Evolutionary conservation across 2,329 filamentous ascomycete genomes (phyloP).

Genomic region (Cordyceps pruinosa): DNA sequence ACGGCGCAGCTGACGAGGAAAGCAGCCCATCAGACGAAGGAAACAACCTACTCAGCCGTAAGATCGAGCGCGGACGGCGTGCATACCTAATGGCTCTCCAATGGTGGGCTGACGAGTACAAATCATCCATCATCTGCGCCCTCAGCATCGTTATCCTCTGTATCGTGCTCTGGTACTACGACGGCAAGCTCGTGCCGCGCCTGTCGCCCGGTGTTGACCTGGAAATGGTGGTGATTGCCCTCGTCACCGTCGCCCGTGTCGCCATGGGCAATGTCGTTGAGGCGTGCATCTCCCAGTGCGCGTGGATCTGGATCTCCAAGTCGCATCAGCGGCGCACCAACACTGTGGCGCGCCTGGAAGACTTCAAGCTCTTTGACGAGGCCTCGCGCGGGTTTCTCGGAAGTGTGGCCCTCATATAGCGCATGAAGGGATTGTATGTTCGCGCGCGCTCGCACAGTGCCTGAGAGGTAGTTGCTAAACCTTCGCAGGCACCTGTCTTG

Average conservation of each 20-base stretch:
- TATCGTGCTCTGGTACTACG: conserved; percentile 24
- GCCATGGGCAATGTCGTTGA: conserved; percentile 30
- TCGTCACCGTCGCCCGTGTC: conserved; percentile 31
- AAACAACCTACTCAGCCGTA: conserved; percentile 1
- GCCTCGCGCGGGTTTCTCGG: conserved; percentile 31
- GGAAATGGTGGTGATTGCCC: conserved; percentile 30
- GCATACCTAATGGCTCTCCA: conserved; percentile 21
- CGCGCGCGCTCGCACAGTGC: too few relatives aligned
- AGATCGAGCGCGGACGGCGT: conserved; percentile 8
- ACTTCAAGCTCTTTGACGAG: conserved; percentile 34
- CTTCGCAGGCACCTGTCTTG: conserved; percentile 28
- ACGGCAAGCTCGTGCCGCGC: conserved; percentile 25
- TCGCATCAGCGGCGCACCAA: conserved; percentile 25
- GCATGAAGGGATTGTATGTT: conserved; percentile 27
- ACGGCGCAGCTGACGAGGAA: conserved; percentile 11
- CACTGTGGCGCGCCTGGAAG: conserved; percentile 27
- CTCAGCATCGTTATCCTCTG: conserved; percentile 22
- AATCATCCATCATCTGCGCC: conserved; percentile 25
- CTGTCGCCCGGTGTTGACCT: conserved; percentile 24
- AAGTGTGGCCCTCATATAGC: conserved; percentile 28
- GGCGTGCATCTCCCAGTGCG: conserved; percentile 29
- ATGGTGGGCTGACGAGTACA: conserved; percentile 32
- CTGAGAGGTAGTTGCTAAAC: too few relatives aligned
- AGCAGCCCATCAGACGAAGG: background rate
- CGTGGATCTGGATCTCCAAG: conserved; percentile 34